Evolutionary conservation across 495 filamentous ascomycete genomes (phyloP).

Genomic region (Halenospora varia): DNA sequence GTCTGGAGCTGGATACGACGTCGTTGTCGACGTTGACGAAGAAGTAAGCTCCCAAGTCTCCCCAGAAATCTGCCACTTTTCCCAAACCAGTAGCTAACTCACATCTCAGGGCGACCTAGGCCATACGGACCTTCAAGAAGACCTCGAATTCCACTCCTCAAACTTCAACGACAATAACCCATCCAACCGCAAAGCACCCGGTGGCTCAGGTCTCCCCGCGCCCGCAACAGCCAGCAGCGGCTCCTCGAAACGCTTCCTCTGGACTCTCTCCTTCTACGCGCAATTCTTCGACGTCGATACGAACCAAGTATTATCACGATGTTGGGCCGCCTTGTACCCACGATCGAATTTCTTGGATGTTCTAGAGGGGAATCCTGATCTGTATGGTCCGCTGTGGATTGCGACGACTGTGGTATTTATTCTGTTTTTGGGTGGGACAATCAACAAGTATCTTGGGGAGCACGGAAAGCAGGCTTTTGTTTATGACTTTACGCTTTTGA

Average conservation of each 20-base stretch:
- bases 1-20: conserved; percentile 64
- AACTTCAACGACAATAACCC: conserved; percentile 51
- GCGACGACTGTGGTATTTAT: conserved; percentile 96
- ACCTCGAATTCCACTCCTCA: conserved; percentile 97
- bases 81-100: conserved; percentile 14
- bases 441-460: conserved; percentile 71
- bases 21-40: conserved; percentile 93
- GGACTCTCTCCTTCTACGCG: conserved; percentile 89
- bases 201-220: conserved; percentile 51
- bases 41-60: conserved; percentile 52
- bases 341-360: conserved; percentile 93
- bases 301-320: conserved; percentile 75
- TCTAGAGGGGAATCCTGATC: conserved; percentile 92
- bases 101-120: conserved; percentile 81
- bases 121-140: conserved; percentile 95
- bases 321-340: conserved; percentile 79
- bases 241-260: conserved; percentile 80
- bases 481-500: conserved; percentile 86
- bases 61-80: conserved; percentile 5
- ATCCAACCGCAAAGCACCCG: conserved; percentile 49
- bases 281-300: conserved; percentile 99
- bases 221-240: conserved; percentile 52
- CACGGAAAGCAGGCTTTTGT: conserved; percentile 42
- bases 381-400: conserved; percentile 97
- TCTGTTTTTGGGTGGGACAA: conserved; percentile 89